Evolutionary conservation across 192 early-diverging fungal species (phyloP).

Genomic region (Coemansia sp.): DNA sequence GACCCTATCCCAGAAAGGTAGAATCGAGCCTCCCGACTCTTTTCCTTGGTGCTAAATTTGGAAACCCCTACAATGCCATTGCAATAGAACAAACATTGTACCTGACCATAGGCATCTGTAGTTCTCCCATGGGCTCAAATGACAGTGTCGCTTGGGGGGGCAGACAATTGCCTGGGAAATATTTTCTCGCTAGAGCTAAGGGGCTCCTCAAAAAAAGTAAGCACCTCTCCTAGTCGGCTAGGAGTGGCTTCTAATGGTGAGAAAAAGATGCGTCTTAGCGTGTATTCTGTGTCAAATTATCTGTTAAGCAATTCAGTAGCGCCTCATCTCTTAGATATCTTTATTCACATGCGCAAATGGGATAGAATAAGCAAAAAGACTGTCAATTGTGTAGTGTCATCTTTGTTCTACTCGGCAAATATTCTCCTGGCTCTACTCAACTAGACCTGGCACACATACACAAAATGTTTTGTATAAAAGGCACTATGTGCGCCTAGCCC

Average conservation of each 20-base stretch:
- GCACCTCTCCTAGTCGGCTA: background rate
- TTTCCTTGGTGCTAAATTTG: background rate
- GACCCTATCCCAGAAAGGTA: background rate
- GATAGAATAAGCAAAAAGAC: background rate
- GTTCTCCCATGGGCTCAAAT: background rate
- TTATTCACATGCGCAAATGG: background rate
- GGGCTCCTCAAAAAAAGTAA: constrained; percentile 1
- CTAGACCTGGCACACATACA: background rate
- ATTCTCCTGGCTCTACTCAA: background rate
- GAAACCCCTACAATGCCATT: background rate
- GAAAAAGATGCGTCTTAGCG: background rate
- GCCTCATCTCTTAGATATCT: background rate
- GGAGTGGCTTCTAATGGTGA: background rate
- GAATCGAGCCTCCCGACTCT: background rate
- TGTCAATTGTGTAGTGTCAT: background rate
- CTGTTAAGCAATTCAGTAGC: background rate
- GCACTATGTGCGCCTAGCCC: background rate
- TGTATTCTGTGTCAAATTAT: background rate
- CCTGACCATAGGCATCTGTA: background rate
- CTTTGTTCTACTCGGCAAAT: background rate
- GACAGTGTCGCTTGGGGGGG: background rate
- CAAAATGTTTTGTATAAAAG: background rate
- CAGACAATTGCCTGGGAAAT: background rate
- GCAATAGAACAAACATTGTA: background rate
- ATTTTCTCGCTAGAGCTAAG: background rate